phyloP scores from a whole-genome alignment of 805 yeast species.

The Lachancea sp. region DNA sequence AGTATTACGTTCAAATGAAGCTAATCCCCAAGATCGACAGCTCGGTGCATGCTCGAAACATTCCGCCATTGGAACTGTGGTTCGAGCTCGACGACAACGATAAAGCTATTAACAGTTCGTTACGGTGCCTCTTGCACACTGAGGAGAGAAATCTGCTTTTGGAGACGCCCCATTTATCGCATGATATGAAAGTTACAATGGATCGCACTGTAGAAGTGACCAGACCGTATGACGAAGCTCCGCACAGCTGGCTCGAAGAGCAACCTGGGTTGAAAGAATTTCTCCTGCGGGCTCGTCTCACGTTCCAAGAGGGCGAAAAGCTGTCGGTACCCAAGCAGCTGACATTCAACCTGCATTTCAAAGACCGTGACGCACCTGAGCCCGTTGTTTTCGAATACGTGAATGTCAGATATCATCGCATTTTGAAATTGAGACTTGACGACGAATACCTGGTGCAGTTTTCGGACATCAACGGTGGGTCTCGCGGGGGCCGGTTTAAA shows the following conservation, averaged over 20 bases:
- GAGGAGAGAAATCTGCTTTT: conserved; percentile 16
- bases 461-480: conserved; percentile 27
- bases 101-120: conserved; percentile 17
- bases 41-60: conserved; percentile 3
- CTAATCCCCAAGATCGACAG: conserved; percentile 19
- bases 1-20: conserved; percentile 25
- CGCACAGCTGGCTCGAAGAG: conserved; percentile 30
- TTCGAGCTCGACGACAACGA: conserved; percentile 27
- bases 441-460: conserved; percentile 29
- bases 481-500: conserved; percentile 22
- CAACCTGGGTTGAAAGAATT: conserved; percentile 43
- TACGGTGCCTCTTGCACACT: conserved; percentile 20
- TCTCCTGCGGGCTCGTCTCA: conserved; percentile 22
- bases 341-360: conserved; percentile 12
- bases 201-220: conserved; percentile 17
- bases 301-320: conserved; percentile 14
- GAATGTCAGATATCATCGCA: conserved; percentile 19
- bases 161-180: conserved; percentile 22
- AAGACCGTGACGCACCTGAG: conserved; percentile 1
- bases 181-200: conserved; percentile 22
- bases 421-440: conserved; percentile 23
- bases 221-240: conserved; percentile 14
- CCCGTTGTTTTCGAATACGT: conserved; percentile 20
- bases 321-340: conserved; percentile 12
- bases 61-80: conserved; percentile 28